Evolutionary conservation across 2,329 filamentous ascomycete genomes (phyloP), one percentile per base, ranked within the genome.

Genomic region (Paraphaeosphaeria minitans): DNA sequence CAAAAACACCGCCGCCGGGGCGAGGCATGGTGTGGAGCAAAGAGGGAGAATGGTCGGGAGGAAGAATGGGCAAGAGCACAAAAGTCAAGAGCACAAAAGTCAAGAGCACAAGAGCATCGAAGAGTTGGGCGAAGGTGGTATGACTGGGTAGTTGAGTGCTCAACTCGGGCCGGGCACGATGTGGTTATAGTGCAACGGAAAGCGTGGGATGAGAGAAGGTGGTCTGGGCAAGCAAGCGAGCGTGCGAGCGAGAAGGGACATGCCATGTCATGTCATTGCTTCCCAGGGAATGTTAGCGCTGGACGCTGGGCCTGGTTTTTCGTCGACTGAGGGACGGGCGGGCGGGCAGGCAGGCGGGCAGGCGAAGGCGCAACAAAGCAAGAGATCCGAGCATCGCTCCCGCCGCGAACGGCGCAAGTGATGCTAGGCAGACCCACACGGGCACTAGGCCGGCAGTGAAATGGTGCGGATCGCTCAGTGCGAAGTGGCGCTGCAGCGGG

Each of bases 1-100:
- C 74, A 70, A 77, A 77, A 37, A 75, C 72, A 53, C 68, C 71
- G 50, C 65, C 66, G 57, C 69, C 66, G 48, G 72, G 62, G 55
- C 66, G 69, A 62, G 74, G 74, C 75, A 77, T 76, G 62, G 56
- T 70, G 62, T 58, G 58, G 66, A 63, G 48, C 43, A n/a, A 55
- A 41, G 42, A 33, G 43, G 33, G n/a, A n/a, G n/a, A n/a, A n/a
- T n/a, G n/a, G n/a, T n/a, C n/a, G n/a, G n/a, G n/a, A n/a, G n/a
- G n/a, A n/a, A n/a, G n/a, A n/a, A n/a, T n/a, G n/a, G n/a, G n/a
- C n/a, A n/a, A n/a, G n/a, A n/a, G n/a, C 33, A 54, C 16, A 48
- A 19, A 39, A 22, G n/a, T 53, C n/a, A n/a, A n/a, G n/a, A n/a
- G n/a, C 33, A 54, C 16, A 48, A 19, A 39, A 22, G n/a, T 53